Conservation (phyloP, 129 eudicot genomes). For the Dittrichia graveolens region DNA sequence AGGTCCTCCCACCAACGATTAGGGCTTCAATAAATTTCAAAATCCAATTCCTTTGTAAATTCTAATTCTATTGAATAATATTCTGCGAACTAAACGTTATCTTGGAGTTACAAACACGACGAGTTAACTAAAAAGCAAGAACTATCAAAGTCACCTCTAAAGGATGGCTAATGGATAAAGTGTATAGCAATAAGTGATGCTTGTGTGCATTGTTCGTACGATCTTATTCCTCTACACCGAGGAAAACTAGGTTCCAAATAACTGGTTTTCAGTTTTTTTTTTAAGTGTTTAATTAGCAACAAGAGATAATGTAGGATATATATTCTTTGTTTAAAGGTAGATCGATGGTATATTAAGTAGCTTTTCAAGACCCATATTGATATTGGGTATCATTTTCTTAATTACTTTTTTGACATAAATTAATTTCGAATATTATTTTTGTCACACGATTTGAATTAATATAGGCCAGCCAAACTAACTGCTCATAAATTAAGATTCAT, state of each 20-base stretch:
- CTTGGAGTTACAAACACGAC: too few species aligned
- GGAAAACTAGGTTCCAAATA: constrained; percentile 31
- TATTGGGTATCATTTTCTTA: not conserved
- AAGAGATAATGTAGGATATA: constrained; percentile 11
- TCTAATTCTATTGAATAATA: too few species aligned
- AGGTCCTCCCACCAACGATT: too few species aligned
- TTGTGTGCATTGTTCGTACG: constrained; percentile 37
- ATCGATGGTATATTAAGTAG: not conserved
- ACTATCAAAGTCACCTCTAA: too few species aligned
- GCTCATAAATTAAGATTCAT: constrained; percentile 7
- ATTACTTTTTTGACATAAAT: not conserved
- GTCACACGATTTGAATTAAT: not conserved
- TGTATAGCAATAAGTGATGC: not conserved
- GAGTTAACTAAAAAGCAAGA: too few species aligned
- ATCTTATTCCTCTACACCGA: constrained; percentile 8
- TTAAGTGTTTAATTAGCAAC: not conserved
- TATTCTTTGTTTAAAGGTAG: constrained; percentile 9
- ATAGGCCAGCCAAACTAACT: not conserved
- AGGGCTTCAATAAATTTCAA: too few species aligned
- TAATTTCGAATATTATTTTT: not conserved
- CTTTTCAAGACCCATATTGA: not conserved
- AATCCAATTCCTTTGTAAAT: too few species aligned
- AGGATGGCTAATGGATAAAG: too few species aligned
- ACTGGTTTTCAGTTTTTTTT: constrained; percentile 19
- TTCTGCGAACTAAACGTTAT: too few species aligned